These are phyloP conservation scores for Mycotypha africana DNA, from an alignment of 371 early-diverging fungal species.

Conservation along the genomic window DNA sequence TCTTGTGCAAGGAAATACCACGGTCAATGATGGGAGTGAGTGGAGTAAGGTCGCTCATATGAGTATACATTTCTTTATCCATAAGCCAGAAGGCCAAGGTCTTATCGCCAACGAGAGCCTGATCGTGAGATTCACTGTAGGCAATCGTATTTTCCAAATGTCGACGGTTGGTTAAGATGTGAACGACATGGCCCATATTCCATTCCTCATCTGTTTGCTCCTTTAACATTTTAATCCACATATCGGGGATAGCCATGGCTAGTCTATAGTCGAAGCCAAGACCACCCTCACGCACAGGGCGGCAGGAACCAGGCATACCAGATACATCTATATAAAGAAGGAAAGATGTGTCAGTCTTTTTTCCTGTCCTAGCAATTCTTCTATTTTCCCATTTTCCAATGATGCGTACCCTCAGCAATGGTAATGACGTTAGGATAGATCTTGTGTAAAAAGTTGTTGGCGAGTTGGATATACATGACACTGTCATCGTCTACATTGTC, in stretches of 20 bases:
- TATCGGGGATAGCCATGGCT: constrained; percentile 96
- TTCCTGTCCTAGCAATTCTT: background rate
- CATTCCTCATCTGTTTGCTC: constrained; percentile 91
- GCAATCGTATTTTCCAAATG: constrained; percentile 86
- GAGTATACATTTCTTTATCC: constrained; percentile 97
- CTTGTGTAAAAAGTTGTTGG: constrained; percentile 82
- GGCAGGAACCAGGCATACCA: constrained; percentile 96
- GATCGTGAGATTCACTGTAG: constrained; percentile 95
- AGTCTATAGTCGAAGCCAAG: constrained; percentile 96
- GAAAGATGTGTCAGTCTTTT: no score
- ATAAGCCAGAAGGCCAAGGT: constrained; percentile 97
- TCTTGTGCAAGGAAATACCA: constrained; percentile 91
- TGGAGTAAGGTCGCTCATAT: constrained; percentile 82
- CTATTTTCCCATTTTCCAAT: background rate
- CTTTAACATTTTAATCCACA: constrained; percentile 97
- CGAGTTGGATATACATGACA: constrained; percentile 83
- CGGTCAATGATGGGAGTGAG: constrained; percentile 90
- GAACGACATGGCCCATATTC: constrained; percentile 82
- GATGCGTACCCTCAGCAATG: constrained; percentile 76
- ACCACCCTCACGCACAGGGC: constrained; percentile 88
- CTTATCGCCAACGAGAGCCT: constrained; percentile 97
- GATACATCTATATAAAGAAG: constrained; percentile 71
- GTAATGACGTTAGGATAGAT: constrained; percentile 78
- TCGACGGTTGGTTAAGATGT: constrained; percentile 90
- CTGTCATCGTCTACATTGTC: constrained; percentile 80